These are phyloP conservation scores for Turritis glabra DNA, from an alignment of 345 rosid species.

Conservation along the genomic window DNA sequence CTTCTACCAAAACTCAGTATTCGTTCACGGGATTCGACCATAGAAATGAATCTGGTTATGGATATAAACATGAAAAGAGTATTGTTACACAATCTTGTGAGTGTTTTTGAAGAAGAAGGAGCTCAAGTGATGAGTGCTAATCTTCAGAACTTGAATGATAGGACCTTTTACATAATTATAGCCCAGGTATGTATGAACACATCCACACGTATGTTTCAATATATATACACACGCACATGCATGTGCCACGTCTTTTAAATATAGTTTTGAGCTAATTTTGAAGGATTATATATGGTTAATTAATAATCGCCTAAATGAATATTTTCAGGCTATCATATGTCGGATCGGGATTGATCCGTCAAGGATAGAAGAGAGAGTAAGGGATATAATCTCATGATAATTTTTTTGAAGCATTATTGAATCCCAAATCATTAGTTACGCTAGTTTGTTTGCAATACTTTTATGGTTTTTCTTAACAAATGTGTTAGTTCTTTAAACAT, in stretches of 20 bases:
- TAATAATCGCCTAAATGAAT: neutral
- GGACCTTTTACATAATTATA: constrained; percentile 3
- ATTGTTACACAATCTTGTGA: constrained; percentile 22
- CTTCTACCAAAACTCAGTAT: constrained; percentile 18
- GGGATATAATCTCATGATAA: constrained; percentile 9
- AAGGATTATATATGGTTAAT: too few relatives aligned
- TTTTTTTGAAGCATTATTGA: neutral
- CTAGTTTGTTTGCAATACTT: neutral
- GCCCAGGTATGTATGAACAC: too few relatives aligned
- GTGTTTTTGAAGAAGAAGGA: constrained; percentile 37
- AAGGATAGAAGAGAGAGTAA: constrained; percentile 24
- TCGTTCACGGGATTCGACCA: constrained; percentile 19
- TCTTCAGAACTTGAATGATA: constrained; percentile 28
- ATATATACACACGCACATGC: too few relatives aligned
- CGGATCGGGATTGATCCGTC: constrained; percentile 32
- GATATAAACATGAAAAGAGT: constrained; percentile 20
- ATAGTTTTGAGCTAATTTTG: too few relatives aligned
- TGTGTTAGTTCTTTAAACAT: neutral
- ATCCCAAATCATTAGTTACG: neutral
- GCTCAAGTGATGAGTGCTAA: constrained; percentile 32
- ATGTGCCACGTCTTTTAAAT: too few relatives aligned
- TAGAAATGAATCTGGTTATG: constrained; percentile 25
- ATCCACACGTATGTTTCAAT: too few relatives aligned
- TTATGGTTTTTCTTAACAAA: neutral
- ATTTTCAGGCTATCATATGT: constrained; percentile 32